Evolutionary conservation across 2,329 filamentous ascomycete genomes (phyloP).

Genomic region (Diaporthe capsici): DNA sequence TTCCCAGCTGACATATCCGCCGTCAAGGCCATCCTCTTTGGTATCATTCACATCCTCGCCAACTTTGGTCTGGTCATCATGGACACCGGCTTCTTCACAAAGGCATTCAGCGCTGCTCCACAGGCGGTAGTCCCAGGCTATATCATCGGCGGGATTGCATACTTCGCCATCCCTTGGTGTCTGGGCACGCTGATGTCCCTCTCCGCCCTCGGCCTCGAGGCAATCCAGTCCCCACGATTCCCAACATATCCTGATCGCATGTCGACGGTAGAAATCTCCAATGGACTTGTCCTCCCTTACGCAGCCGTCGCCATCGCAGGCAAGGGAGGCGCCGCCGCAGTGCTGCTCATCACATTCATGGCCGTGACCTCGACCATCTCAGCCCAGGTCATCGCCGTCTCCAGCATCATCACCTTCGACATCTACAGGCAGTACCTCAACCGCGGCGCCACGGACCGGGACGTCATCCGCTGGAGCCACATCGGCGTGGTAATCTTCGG

Average conservation of each 20-base stretch:
- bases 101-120: constrained; percentile 63
- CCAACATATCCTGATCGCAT: constrained; percentile 64
- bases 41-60: constrained; percentile 61
- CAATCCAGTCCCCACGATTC: constrained; percentile 57
- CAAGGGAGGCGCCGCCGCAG: constrained; percentile 77
- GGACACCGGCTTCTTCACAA: constrained; percentile 68
- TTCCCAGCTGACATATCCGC: too few relatives aligned
- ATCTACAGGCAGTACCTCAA: constrained; percentile 67
- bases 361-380: constrained; percentile 75
- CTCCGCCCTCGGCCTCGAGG: constrained; percentile 62
- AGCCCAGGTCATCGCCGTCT: constrained; percentile 67
- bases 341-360: constrained; percentile 81
- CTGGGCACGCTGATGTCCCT: constrained; percentile 66
- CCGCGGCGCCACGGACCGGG: constrained; percentile 58
- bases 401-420: constrained; percentile 67
- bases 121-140: constrained; percentile 66
- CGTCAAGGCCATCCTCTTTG: constrained; percentile 60
- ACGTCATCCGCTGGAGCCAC: constrained; percentile 66
- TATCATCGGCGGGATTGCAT: constrained; percentile 64
- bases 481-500: constrained; percentile 67
- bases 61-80: constrained; percentile 69
- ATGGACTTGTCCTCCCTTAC: constrained; percentile 78
- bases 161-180: constrained; percentile 68
- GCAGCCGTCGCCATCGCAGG: constrained; percentile 79
- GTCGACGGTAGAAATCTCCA: constrained; percentile 71